phyloP scores from a whole-genome alignment of 2,329 filamentous ascomycete species.

The Penicillium corylophilum region DNA sequence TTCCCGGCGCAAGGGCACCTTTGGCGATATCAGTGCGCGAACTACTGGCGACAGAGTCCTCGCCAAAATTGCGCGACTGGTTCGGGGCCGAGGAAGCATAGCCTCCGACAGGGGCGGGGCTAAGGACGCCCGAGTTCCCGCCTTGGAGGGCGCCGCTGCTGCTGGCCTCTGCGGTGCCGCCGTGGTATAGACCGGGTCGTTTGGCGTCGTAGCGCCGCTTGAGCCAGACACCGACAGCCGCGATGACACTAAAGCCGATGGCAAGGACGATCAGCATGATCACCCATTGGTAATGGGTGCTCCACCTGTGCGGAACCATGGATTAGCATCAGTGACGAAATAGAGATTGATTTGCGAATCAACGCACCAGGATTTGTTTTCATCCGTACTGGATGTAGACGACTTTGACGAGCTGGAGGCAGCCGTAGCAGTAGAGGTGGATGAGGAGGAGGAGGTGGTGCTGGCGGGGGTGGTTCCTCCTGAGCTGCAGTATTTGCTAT shows the following conservation, averaged over 20 bases:
- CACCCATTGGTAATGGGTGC: constrained; percentile 74
- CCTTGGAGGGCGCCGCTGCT: constrained; percentile 23
- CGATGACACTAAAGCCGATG: constrained; percentile 66
- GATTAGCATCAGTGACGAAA: not conserved
- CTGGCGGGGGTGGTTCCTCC: constrained; percentile 36
- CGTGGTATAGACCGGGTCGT: constrained; percentile 37
- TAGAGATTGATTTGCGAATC: not conserved
- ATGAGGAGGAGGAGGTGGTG: constrained; percentile 22
- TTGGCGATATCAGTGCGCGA: constrained; percentile 28
- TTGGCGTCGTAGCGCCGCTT: constrained; percentile 72
- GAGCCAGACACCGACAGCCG: constrained; percentile 67
- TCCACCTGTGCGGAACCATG: constrained; percentile 20
- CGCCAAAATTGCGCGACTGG: constrained; percentile 11
- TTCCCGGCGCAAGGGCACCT: constrained; percentile 3
- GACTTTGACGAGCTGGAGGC: constrained; percentile 1
- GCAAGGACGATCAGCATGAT: constrained; percentile 75
- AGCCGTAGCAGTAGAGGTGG: constrained; percentile 9
- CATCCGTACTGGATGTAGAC: constrained; percentile 3
- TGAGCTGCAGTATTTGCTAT: constrained; percentile 60
- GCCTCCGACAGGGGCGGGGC: constrained; percentile 17
- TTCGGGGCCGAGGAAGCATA: constrained; percentile 13
- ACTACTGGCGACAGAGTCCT: constrained; percentile 29
- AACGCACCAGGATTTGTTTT: constrained; percentile 28
- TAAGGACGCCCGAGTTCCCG: constrained; percentile 15
- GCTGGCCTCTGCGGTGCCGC: constrained; percentile 19